Conservation (phyloP, 352 stramenopile genomes). For the Globisporangium rhizosaccharum region DNA sequence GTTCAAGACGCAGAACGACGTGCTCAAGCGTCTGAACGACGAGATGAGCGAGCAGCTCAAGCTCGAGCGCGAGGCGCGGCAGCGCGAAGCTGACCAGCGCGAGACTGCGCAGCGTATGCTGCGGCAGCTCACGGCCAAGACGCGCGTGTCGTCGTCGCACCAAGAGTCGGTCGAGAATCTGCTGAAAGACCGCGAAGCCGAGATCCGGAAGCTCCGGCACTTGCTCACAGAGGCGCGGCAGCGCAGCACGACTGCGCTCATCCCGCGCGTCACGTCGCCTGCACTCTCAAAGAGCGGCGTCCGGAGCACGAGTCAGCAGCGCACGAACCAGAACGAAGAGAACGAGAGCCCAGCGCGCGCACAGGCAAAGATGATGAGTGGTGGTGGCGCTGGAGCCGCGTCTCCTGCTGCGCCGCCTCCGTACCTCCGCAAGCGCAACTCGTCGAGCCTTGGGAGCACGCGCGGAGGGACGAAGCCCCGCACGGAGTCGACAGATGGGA, state of each 20-base stretch:
- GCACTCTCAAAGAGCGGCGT: constrained; percentile 12
- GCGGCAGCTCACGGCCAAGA: constrained; percentile 63
- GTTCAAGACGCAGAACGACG: constrained; percentile 56
- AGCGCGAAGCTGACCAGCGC: constrained; percentile 61
- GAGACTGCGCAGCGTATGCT: constrained; percentile 57
- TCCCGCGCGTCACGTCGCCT: constrained; percentile 42
- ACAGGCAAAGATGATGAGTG: background rate
- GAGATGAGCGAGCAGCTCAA: constrained; percentile 68
- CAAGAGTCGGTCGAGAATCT: constrained; percentile 62
- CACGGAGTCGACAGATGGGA: background rate
- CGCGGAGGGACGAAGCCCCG: constrained; percentile 11
- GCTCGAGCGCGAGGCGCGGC: constrained; percentile 60
- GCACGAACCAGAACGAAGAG: constrained; percentile 30
- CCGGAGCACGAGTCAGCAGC: background rate
- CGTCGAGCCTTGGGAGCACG: constrained; percentile 10
- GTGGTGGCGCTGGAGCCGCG: background rate
- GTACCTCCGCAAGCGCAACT: constrained; percentile 11
- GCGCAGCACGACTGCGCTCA: constrained; percentile 64
- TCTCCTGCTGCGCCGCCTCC: background rate
- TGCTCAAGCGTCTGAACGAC: constrained; percentile 60
- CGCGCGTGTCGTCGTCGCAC: constrained; percentile 58
- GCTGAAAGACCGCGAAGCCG: constrained; percentile 68
- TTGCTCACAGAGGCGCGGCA: constrained; percentile 65
- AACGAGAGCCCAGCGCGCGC: constrained; percentile 9
- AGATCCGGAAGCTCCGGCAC: constrained; percentile 76